Conservation (phyloP, 1,284 basidiomycete genomes). For the Phlebopus sp. region DNA sequence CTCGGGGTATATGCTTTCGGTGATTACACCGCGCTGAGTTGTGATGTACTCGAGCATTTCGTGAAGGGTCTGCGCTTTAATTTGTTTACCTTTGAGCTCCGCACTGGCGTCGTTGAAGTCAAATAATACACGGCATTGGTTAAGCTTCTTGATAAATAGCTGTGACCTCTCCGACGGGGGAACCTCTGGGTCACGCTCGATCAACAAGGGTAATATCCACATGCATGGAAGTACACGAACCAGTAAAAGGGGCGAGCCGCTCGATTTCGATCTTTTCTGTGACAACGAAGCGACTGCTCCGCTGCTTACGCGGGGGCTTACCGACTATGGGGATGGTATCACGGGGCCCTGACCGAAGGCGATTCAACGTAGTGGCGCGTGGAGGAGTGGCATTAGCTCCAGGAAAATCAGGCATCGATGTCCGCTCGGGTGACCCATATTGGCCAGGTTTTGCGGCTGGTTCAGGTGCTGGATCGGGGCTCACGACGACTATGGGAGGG, state of each 20-base stretch:
- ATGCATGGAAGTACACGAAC: slow-evolving; percentile 38
- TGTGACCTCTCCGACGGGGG: slow-evolving; percentile 85
- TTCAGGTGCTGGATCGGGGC: slow-evolving; percentile 71
- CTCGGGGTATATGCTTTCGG: slow-evolving; percentile 97
- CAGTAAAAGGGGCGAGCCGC: slow-evolving; percentile 89
- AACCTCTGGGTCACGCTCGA: slow-evolving; percentile 63
- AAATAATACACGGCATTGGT: slow-evolving; percentile 95
- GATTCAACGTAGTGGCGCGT: slow-evolving; percentile 61
- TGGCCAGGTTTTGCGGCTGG: slow-evolving; percentile 41
- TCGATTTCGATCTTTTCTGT: slow-evolving; percentile 97
- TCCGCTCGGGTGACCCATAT: slow-evolving; percentile 48
- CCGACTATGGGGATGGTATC: slow-evolving; percentile 94
- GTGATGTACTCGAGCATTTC: slow-evolving; percentile 99
- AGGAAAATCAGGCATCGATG: slow-evolving; percentile 47
- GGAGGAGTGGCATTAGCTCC: slow-evolving; percentile 53
- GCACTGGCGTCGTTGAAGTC: slow-evolving; percentile 98
- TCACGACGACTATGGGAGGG: slow-evolving; percentile 90
- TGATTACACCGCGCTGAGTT: slow-evolving; percentile 93
- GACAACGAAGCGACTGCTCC: slow-evolving; percentile 94
- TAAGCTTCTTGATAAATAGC: slow-evolving; percentile 92
- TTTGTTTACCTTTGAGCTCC: slow-evolving; percentile 96
- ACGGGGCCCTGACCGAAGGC: slow-evolving; percentile 75
- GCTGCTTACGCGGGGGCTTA: slow-evolving; percentile 93
- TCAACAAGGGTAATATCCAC: slow-evolving; percentile 4
- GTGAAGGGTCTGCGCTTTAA: slow-evolving; percentile 96